Base-by-base conservation (phyloP, 805 yeast species). In the Ogataea paradorogensis region DNA sequence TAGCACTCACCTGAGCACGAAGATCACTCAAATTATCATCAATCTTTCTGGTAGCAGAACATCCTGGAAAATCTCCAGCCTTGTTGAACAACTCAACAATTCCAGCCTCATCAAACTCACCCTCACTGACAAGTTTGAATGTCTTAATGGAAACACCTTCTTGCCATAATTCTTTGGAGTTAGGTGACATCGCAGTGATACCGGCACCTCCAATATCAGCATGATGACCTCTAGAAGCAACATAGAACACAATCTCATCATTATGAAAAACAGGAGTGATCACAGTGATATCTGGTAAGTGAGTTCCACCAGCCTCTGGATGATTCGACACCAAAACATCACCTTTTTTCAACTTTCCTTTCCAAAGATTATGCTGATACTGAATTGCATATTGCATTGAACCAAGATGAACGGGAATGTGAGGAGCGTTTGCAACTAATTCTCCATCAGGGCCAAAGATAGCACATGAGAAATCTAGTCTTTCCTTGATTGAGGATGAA, bases 121-220 rank as follows among this genome's bases (percentile, higher is more conserved):
- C 80, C 31, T 62, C 55, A 22, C 59, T 53, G 33, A 74, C 75
- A 22, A 76, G 56, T 50, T 72, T 72, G 58, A 70, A 74, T 15
- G 74, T 61, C 42, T 69, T 66, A 32, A 74, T 73, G 14, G 75
- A 67, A 3, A 75, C 80, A 33, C 80, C 81, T 56, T 76, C 81
- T 42, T 74, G 76, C 47, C 59, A 67, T 35, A 76, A 65, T 27
- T 71, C 67, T 50, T 70, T 71, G 9, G 80, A 72, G 47, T 72
- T 66, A 8, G 80, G 76, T 20, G 77, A 73, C 70, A 74, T 73
- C 1, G 76, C 67, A 4, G 78, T 78, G 18, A 78, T 75, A 33
- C 76, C 66, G 35, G 74, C 69, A n/a, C 77, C 74, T 29, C 80
- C 80, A 48, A 76, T 74, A 47, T 76, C 80, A 23, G 80, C 75